Evolutionary conservation across 2,329 filamentous ascomycete genomes (phyloP).

Genomic region (Aspergillus sp.): DNA sequence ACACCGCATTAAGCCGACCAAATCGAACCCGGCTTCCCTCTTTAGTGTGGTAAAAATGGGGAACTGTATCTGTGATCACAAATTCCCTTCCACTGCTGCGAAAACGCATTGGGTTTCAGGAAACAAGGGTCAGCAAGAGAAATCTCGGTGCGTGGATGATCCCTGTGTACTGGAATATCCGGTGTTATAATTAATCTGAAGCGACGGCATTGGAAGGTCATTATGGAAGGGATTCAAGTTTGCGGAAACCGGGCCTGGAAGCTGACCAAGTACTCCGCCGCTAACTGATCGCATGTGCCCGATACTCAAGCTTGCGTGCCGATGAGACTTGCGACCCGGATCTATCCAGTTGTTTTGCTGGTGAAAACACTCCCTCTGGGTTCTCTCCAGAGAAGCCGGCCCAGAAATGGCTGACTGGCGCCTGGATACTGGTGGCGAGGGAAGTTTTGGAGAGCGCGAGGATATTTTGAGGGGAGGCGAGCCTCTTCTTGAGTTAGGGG

Average conservation of each 20-base stretch:
- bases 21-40: not conserved
- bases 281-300: slow-evolving; percentile 24
- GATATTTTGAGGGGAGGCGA: slow-evolving; percentile 38
- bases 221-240: slow-evolving; percentile 30
- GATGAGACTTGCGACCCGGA: slow-evolving; percentile 23
- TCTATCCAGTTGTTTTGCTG: slow-evolving; percentile 33
- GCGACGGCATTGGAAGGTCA: slow-evolving; percentile 28
- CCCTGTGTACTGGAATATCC: slow-evolving; percentile 29
- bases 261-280: slow-evolving; percentile 19
- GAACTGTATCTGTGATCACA: too few species aligned
- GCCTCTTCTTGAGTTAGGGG: slow-evolving; percentile 40
- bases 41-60: not conserved
- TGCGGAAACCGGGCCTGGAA: slow-evolving; percentile 27
- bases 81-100: not conserved
- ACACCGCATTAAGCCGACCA: not conserved
- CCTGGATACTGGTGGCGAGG: slow-evolving; percentile 37
- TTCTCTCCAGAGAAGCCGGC: slow-evolving; percentile 24
- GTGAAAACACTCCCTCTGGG: slow-evolving; percentile 31
- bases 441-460: slow-evolving; percentile 35
- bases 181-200: slow-evolving; percentile 29
- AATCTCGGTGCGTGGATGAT: slow-evolving; percentile 29
- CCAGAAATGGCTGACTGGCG: slow-evolving; percentile 36
- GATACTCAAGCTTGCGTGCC: slow-evolving; percentile 16
- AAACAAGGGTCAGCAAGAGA: slow-evolving; percentile 14
- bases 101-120: not conserved